Conservation (phyloP, 2,329 filamentous ascomycete species). For the Aspergillus brunneoviolaceus region DNA sequence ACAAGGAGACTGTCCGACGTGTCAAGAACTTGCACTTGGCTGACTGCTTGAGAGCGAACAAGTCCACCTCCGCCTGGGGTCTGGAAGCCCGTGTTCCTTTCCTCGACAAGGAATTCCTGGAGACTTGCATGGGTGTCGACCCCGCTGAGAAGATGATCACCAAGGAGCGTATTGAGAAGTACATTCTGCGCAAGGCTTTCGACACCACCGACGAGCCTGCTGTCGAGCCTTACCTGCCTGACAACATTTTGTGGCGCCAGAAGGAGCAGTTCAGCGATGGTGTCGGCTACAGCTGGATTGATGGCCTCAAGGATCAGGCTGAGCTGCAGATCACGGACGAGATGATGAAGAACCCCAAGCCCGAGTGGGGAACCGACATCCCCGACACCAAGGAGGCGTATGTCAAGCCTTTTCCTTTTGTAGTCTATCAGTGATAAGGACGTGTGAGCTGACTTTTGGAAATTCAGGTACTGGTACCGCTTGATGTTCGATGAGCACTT, state of each 20-base stretch:
- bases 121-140: constrained; percentile 89
- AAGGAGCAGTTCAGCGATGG: constrained; percentile 99
- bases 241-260: constrained; percentile 94
- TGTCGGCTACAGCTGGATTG: constrained; percentile 98
- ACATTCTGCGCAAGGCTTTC: constrained; percentile 96
- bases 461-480: constrained; percentile 84
- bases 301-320: constrained; percentile 91
- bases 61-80: constrained; percentile 97
- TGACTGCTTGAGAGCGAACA: constrained; percentile 98
- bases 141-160: constrained; percentile 95
- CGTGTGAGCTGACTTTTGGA: constrained; percentile 18
- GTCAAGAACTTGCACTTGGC: constrained; percentile 95
- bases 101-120: constrained; percentile 95
- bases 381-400: constrained; percentile 96
- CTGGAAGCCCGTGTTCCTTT: constrained; percentile 97
- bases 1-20: constrained; percentile 88
- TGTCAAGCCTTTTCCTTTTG: constrained; percentile 53
- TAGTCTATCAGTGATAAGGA: neutral
- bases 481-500: constrained; percentile 99
- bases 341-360: constrained; percentile 97
- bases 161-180: constrained; percentile 88
- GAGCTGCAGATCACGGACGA: constrained; percentile 89
- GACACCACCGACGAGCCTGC: constrained; percentile 86
- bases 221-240: constrained; percentile 82
- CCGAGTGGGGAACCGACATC: constrained; percentile 89